Evolutionary conservation across 805 yeast species (phyloP).

Genomic region (Metschnikowia lochheadii): DNA sequence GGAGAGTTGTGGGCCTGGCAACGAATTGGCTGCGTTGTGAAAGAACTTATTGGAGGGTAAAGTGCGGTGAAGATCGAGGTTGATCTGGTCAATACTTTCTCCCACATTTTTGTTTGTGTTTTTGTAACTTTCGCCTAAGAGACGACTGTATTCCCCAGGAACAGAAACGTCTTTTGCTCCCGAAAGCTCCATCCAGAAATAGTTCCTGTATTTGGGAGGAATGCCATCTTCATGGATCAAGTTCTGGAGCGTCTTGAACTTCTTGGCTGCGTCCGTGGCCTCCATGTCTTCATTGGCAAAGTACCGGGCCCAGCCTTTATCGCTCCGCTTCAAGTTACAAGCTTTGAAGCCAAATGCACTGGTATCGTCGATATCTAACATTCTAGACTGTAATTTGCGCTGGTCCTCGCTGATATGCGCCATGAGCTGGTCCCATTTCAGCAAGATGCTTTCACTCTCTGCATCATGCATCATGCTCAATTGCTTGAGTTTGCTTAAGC

Average conservation of each 20-base stretch:
- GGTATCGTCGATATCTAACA: conserved; percentile 2
- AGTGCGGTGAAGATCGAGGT: conserved; percentile 51
- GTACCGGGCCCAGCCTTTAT: conserved; percentile 8
- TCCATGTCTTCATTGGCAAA: conserved; percentile 21
- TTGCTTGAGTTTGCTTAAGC: conserved; percentile 29
- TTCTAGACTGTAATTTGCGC: not conserved
- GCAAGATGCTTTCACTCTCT: conserved; percentile 32
- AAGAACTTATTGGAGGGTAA: conserved; percentile 53
- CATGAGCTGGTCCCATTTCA: conserved; percentile 46
- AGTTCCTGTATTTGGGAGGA: conserved; percentile 44
- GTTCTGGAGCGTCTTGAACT: conserved; percentile 14
- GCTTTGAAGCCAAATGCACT: conserved; percentile 41
- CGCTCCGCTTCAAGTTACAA: conserved; percentile 24
- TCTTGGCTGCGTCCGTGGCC: not conserved
- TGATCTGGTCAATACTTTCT: conserved; percentile 43
- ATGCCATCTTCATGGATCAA: conserved; percentile 43
- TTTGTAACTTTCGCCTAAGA: conserved; percentile 15
- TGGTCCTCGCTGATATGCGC: conserved; percentile 25
- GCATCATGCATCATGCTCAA: conserved; percentile 44
- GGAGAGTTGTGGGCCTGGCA: conserved; percentile 51
- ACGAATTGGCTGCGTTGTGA: conserved; percentile 31
- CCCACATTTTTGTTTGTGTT: conserved; percentile 4
- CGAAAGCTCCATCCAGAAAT: conserved; percentile 52
- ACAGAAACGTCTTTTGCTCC: conserved; percentile 43
- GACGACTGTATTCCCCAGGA: conserved; percentile 45